Conservation (phyloP, 2,329 filamentous ascomycete genomes). For the Fusarium sp. region DNA sequence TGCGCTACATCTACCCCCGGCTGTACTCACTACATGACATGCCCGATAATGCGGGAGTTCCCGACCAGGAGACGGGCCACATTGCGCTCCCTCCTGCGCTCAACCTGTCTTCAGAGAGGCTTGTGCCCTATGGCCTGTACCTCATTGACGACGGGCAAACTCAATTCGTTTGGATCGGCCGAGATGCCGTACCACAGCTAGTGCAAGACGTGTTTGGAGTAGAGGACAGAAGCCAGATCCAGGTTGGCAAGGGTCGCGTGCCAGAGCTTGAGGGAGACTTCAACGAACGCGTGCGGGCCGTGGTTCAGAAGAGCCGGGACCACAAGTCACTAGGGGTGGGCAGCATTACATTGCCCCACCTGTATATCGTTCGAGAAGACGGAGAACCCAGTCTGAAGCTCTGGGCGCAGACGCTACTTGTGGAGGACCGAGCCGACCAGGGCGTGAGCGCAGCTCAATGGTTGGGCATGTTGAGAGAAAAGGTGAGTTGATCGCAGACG, state of each 20-base stretch:
- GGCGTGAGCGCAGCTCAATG: constrained; percentile 93
- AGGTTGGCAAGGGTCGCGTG: constrained; percentile 88
- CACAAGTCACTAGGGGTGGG: constrained; percentile 88
- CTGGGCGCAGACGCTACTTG: constrained; percentile 95
- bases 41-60: constrained; percentile 90
- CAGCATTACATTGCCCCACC: constrained; percentile 89
- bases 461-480: constrained; percentile 91
- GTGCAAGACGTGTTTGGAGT: constrained; percentile 91
- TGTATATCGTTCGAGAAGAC: constrained; percentile 95
- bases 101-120: constrained; percentile 88
- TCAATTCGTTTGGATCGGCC: constrained; percentile 96
- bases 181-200: constrained; percentile 90
- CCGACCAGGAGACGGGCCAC: constrained; percentile 86
- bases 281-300: constrained; percentile 90
- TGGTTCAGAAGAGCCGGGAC: constrained; percentile 92
- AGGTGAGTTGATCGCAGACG: constrained; percentile 67
- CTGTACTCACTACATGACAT: constrained; percentile 94
- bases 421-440: constrained; percentile 95
- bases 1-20: constrained; percentile 91
- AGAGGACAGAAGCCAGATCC: constrained; percentile 82
- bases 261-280: constrained; percentile 95
- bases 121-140: constrained; percentile 92
- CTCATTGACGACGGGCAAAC: constrained; percentile 97
- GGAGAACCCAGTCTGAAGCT: constrained; percentile 94
- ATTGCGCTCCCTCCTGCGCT: constrained; percentile 86